Conservation (phyloP, 306 rosid genomes). For the Pueraria montana region DNA sequence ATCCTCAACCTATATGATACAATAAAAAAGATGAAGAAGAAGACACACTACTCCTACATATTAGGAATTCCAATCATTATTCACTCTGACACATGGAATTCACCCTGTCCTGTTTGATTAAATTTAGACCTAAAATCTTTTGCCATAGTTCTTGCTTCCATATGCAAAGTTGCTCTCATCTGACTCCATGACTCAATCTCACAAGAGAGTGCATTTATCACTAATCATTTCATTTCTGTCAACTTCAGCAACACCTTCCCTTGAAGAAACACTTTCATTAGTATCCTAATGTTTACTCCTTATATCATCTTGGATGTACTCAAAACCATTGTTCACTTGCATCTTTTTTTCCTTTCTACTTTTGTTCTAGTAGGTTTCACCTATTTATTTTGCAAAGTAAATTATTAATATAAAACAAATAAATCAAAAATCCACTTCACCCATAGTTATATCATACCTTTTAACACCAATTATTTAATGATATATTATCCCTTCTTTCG, state of each 20-base stretch:
- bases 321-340: no score
- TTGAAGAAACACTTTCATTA: conserved; percentile 20
- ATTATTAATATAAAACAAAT: no score
- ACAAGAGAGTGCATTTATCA: conserved; percentile 34
- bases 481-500: no score
- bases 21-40: not conserved
- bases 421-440: no score
- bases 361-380: no score
- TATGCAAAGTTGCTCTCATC: not conserved
- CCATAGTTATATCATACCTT: no score
- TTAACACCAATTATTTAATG: no score
- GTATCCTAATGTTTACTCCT: conserved; percentile 16
- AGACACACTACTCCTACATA: not conserved
- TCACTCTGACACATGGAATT: not conserved
- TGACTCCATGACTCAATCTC: no score
- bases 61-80: conserved; percentile 8
- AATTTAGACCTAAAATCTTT: conserved; percentile 27
- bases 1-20: no score
- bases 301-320: no score
- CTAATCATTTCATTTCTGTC: conserved; percentile 30
- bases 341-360: no score
- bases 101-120: conserved; percentile 5
- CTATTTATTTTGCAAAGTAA: no score
- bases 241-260: conserved; percentile 33
- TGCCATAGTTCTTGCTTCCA: not conserved